phyloP scores from a whole-genome alignment of 805 yeast species.

The Nakazawaea anatomiae region DNA sequence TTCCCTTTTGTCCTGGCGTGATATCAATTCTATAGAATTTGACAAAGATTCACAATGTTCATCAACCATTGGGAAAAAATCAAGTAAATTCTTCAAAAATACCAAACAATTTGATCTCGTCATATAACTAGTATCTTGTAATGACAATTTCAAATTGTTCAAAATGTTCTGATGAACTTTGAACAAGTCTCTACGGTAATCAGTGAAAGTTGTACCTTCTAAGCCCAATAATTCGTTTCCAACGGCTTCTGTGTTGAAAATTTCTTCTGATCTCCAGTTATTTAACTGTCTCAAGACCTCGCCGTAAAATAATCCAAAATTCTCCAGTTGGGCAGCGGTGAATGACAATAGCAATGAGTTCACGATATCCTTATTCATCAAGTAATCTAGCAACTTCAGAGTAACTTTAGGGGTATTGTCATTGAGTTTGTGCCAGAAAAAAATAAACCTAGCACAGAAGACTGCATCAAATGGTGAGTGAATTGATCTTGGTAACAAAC shows the following conservation, averaged over 20 bases:
- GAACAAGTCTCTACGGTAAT: constrained; percentile 24
- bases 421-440: constrained; percentile 36
- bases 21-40: constrained; percentile 39
- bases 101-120: constrained; percentile 76
- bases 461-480: constrained; percentile 84
- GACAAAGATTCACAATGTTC: constrained; percentile 55
- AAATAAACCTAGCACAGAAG: constrained; percentile 56
- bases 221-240: constrained; percentile 15
- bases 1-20: constrained; percentile 56
- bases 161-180: constrained; percentile 52
- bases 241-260: constrained; percentile 24
- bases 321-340: constrained; percentile 76
- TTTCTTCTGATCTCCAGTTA: constrained; percentile 30
- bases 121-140: constrained; percentile 58
- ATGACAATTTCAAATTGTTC: constrained; percentile 33
- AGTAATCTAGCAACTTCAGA: constrained; percentile 33
- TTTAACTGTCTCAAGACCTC: constrained; percentile 46
- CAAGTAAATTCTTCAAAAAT: constrained; percentile 59
- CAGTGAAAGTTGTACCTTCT: constrained; percentile 12
- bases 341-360: constrained; percentile 59
- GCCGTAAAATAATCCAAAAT: constrained; percentile 67
- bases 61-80: constrained; percentile 61
- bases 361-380: constrained; percentile 45
- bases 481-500: constrained; percentile 69
- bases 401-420: constrained; percentile 28